Percentiles rank a stretch among this genome's conserved stretches.
phyloP scores from a whole-genome alignment of 1,139 yeast genomes.

The Zygoascus meyerae region DNA sequence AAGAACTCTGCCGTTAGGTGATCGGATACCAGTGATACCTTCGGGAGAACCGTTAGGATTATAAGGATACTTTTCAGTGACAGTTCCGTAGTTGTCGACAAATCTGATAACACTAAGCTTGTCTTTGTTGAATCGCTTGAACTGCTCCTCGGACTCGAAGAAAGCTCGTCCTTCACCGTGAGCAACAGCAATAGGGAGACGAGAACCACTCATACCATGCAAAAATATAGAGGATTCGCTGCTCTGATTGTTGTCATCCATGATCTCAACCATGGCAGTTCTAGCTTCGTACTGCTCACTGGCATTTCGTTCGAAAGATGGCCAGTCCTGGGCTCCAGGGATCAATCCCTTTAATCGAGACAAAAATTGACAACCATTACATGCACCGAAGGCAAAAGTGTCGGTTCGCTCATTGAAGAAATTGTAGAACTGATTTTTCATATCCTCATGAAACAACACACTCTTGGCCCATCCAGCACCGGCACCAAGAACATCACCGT shows the following conservation, averaged over 20 bases:
- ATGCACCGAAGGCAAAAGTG: constrained; percentile 98
- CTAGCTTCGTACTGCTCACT: constrained; percentile 98
- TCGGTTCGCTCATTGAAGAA: constrained; percentile 84
- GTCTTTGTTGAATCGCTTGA: constrained; percentile 42
- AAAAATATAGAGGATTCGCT: constrained; percentile 54
- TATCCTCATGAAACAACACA: constrained; percentile 76
- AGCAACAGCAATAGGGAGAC: constrained; percentile 93
- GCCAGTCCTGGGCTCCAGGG: constrained; percentile 97
- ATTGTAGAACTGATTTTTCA: constrained; percentile 66
- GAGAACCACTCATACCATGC: constrained; percentile 85
- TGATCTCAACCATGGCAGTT: constrained; percentile 80
- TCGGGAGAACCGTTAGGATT: constrained; percentile 95
- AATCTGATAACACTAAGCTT: constrained; percentile 63
- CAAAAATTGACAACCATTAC: constrained; percentile 98
- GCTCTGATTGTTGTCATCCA: constrained; percentile 39
- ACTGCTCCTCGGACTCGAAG: constrained; percentile 45
- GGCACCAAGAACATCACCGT: constrained; percentile 98
- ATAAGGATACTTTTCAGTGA: constrained; percentile 78
- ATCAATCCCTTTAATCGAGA: constrained; percentile 81
- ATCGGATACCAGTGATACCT: constrained; percentile 88
- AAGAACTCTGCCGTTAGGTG: constrained; percentile 88
- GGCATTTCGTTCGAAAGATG: constrained; percentile 83
- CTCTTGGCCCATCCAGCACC: constrained; percentile 99
- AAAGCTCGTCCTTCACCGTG: constrained; percentile 97
- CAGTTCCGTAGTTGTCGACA: constrained; percentile 85